These are phyloP conservation scores for Voacanga thouarsii DNA, from an alignment of 257 asterid species.

Conservation along the genomic window DNA sequence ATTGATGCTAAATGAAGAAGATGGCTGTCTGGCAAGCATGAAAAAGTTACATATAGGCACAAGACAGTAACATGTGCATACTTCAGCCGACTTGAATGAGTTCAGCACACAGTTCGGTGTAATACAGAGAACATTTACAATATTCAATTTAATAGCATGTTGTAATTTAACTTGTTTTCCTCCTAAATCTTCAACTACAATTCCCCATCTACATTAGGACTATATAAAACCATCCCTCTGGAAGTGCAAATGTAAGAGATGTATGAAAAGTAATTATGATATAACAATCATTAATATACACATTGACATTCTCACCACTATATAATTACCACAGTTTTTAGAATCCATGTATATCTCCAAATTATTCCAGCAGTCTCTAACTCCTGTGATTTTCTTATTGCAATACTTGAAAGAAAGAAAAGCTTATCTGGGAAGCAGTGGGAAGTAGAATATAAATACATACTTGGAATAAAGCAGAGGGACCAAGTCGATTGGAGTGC, in stretches of 20 bases:
- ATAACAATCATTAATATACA: background rate
- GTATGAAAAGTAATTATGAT: too few species aligned
- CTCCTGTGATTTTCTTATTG: background rate
- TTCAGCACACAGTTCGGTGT: background rate
- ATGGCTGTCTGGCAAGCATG: too few species aligned
- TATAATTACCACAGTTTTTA: background rate
- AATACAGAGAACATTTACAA: too few species aligned
- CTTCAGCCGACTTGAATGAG: background rate
- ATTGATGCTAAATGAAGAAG: too few species aligned
- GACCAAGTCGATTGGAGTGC: slow-evolving; percentile 81
- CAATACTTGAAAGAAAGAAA: background rate
- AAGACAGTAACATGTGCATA: background rate
- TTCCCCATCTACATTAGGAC: background rate
- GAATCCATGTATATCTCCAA: background rate
- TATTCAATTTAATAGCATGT: background rate
- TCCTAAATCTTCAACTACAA: background rate
- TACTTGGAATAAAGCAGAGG: slow-evolving; percentile 81
- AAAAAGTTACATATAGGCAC: background rate
- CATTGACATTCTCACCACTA: background rate
- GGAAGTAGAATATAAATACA: slow-evolving; percentile 4
- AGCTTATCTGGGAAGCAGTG: background rate
- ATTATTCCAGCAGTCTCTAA: too few species aligned
- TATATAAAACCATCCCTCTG: background rate
- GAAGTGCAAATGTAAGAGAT: background rate
- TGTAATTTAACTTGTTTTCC: background rate